Percentiles rank a stretch among this genome's conserved stretches.
These are phyloP conservation scores for Taphrina communis DNA, from an alignment of 1,139 yeast species.

Conservation along the genomic window DNA sequence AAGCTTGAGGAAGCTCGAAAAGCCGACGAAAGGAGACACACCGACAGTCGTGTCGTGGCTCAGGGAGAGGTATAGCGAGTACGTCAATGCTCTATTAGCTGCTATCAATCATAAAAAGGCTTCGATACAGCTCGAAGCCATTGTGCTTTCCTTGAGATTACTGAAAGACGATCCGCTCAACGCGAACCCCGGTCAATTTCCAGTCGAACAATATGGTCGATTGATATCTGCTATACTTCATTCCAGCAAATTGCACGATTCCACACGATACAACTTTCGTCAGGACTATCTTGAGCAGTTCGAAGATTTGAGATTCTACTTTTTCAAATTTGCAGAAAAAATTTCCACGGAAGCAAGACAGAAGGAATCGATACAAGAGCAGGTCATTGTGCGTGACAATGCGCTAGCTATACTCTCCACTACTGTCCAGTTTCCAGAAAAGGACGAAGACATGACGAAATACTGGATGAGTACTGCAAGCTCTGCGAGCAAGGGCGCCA, in stretches of 20 bases:
- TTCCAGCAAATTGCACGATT: slow-evolving; percentile 50
- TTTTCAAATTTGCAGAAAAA: slow-evolving; percentile 43
- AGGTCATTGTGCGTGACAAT: slow-evolving; percentile 37
- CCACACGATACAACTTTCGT: slow-evolving; percentile 66
- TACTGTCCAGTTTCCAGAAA: slow-evolving; percentile 32
- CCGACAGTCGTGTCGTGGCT: slow-evolving; percentile 60
- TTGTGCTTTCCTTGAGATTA: slow-evolving; percentile 69
- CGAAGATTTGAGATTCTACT: slow-evolving; percentile 51
- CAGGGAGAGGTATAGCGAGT: slow-evolving; percentile 63
- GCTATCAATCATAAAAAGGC: slow-evolving; percentile 52
- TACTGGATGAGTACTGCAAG: slow-evolving; percentile 45
- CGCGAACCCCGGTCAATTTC: slow-evolving; percentile 67
- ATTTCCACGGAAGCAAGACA: slow-evolving; percentile 20
- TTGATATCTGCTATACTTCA: slow-evolving; percentile 59
- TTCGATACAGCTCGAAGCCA: slow-evolving; percentile 64
- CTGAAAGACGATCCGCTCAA: slow-evolving; percentile 65
- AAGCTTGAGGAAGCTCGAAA: slow-evolving; percentile 28
- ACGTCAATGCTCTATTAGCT: slow-evolving; percentile 57
- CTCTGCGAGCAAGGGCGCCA: slow-evolving; percentile 18
- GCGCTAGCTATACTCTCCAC: slow-evolving; percentile 41
- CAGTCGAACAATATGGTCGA: slow-evolving; percentile 61
- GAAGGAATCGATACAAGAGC: slow-evolving; percentile 23
- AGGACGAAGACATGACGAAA: slow-evolving; percentile 41
- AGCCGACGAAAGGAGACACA: slow-evolving; percentile 32
- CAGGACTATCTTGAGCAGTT: slow-evolving; percentile 61